A percentile compares a stretch with the other conserved stretches of the same genome.
Conservation (phyloP, 805 yeast genomes). For the Diddensiella santjacobensis region DNA sequence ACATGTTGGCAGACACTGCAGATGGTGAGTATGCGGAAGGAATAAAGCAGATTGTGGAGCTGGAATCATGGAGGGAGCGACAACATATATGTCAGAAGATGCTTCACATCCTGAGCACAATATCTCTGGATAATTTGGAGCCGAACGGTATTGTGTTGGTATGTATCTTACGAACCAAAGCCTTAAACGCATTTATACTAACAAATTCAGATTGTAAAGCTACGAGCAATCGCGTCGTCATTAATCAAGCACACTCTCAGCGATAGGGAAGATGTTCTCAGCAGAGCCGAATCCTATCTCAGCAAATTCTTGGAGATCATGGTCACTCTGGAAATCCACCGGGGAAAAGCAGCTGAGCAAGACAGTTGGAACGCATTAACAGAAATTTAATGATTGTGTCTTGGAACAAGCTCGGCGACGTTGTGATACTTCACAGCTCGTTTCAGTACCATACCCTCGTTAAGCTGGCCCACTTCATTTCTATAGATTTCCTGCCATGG, state of each 20-base stretch:
- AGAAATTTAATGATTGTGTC: conserved; percentile 24
- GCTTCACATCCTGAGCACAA: conserved; percentile 8
- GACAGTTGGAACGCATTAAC: conserved; percentile 15
- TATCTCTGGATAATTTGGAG: conserved; percentile 17
- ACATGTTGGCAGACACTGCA: neutral
- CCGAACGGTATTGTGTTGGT: conserved; percentile 16
- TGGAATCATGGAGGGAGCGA: conserved; percentile 13
- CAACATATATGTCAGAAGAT: conserved; percentile 12
- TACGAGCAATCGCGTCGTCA: conserved; percentile 12
- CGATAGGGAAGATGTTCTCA: conserved; percentile 4
- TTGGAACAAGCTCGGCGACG: conserved; percentile 21
- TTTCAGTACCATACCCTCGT: conserved; percentile 30
- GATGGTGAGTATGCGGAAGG: neutral
- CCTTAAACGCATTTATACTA: neutral
- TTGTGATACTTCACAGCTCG: conserved; percentile 27
- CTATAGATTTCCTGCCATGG: conserved; percentile 32
- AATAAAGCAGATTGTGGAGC: conserved; percentile 1
- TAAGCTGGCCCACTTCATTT: conserved; percentile 26
- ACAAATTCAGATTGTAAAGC: conserved; percentile 7
- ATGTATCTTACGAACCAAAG: neutral
- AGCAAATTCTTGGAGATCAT: conserved; percentile 12
- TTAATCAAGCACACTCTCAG: conserved; percentile 9
- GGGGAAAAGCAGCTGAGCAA: conserved; percentile 14
- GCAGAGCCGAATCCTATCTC: conserved; percentile 13
- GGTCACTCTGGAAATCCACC: conserved; percentile 9